These are phyloP conservation scores for Wickerhamiella kurtzmanii DNA, from an alignment of 805 yeast genomes.

Conservation along the genomic window DNA sequence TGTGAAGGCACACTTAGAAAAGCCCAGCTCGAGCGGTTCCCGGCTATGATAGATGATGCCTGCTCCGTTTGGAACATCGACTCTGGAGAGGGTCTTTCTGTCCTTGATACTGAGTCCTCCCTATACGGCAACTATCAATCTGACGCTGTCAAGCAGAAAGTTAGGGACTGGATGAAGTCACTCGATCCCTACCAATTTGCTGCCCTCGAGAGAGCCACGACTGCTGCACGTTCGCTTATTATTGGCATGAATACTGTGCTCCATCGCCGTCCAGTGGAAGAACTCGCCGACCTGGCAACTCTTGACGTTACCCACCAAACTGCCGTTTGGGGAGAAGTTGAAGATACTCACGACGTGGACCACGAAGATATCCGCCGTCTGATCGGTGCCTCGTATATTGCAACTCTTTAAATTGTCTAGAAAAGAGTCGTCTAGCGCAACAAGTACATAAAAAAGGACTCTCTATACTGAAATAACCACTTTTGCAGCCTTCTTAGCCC, in stretches of 20 bases:
- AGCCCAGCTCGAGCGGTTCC: slow-evolving; percentile 65
- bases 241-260: slow-evolving; percentile 58
- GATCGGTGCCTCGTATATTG: slow-evolving; percentile 62
- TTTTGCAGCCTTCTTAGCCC: not conserved
- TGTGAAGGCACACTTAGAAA: slow-evolving; percentile 69
- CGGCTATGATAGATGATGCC: slow-evolving; percentile 58
- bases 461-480: not conserved
- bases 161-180: slow-evolving; percentile 45
- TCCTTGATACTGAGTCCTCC: slow-evolving; percentile 71
- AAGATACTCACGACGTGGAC: slow-evolving; percentile 97
- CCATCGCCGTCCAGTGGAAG: slow-evolving; percentile 37
- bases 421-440: not conserved
- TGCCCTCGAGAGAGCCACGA: slow-evolving; percentile 79
- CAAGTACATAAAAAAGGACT: too few species aligned
- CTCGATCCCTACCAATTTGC: slow-evolving; percentile 68
- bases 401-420: slow-evolving; percentile 24
- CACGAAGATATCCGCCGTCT: slow-evolving; percentile 76
- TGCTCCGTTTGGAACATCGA: slow-evolving; percentile 42
- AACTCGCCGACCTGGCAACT: slow-evolving; percentile 62
- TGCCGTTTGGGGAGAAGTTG: slow-evolving; percentile 93
- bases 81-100: slow-evolving; percentile 29
- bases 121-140: slow-evolving; percentile 69
- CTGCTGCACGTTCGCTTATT: slow-evolving; percentile 73
- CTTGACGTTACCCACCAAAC: slow-evolving; percentile 79
- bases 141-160: slow-evolving; percentile 45